phyloP scores from a whole-genome alignment of 495 filamentous ascomycete genomes.

The Alectoria sarmentosa region DNA sequence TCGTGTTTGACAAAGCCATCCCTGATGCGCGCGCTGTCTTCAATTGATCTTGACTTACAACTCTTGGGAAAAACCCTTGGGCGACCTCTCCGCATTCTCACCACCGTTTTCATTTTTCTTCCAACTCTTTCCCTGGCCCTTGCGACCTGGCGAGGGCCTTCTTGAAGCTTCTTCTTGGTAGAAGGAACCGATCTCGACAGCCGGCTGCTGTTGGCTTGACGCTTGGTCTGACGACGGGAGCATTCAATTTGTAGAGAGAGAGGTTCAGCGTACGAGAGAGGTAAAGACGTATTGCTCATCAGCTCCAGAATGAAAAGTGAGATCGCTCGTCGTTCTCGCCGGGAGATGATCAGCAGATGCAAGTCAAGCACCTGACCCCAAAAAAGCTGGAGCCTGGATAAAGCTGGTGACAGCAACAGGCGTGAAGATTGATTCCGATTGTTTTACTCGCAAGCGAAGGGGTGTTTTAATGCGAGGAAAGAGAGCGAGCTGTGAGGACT shows the following conservation, averaged over 20 bases:
- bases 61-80: slow-evolving; percentile 22
- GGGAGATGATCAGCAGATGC: not conserved
- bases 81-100: slow-evolving; percentile 30
- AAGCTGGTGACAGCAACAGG: slow-evolving; percentile 10
- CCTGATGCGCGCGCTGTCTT: slow-evolving; percentile 26
- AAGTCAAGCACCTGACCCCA: slow-evolving; percentile 9
- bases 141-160: slow-evolving; percentile 40
- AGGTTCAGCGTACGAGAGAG: slow-evolving; percentile 1
- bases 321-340: slow-evolving; percentile 6
- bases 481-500: not conserved
- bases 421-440: not conserved
- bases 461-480: not conserved
- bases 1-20: slow-evolving; percentile 7
- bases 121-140: slow-evolving; percentile 42
- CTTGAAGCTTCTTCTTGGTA: slow-evolving; percentile 25
- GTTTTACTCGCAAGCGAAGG: not conserved
- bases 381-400: slow-evolving; percentile 12
- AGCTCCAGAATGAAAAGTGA: not conserved
- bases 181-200: slow-evolving; percentile 13
- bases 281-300: slow-evolving; percentile 1
- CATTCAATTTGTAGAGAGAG: slow-evolving; percentile 25
- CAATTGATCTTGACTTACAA: slow-evolving; percentile 33
- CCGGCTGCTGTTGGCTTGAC: slow-evolving; percentile 18
- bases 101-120: slow-evolving; percentile 31
- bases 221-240: slow-evolving; percentile 26